These are phyloP conservation scores for Udeniomyces megalosporus DNA, from an alignment of 768 basidiomycete species.

Conservation along the genomic window DNA sequence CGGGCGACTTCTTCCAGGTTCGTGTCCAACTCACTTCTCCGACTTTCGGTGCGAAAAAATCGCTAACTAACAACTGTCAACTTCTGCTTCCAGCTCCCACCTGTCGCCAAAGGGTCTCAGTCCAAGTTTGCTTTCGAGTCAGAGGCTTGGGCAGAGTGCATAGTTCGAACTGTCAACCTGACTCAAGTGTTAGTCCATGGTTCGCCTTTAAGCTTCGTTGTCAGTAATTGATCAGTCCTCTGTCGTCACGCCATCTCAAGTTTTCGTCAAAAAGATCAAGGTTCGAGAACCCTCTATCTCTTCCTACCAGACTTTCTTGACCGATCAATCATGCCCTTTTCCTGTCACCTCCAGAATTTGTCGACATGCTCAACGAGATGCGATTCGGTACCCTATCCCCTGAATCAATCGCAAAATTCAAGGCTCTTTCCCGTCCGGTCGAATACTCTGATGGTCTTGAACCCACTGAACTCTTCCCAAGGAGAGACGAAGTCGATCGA, in stretches of 20 bases:
- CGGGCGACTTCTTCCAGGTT: constrained; percentile 78
- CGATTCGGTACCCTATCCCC: constrained; percentile 59
- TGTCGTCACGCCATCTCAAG: too few species aligned
- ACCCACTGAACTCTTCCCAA: constrained; percentile 74
- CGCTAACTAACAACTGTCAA: background rate
- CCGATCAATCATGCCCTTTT: background rate
- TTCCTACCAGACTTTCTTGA: too few species aligned
- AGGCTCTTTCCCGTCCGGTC: constrained; percentile 47
- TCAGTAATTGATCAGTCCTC: too few species aligned
- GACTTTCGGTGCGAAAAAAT: background rate
- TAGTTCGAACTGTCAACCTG: constrained; percentile 73
- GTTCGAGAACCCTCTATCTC: background rate
- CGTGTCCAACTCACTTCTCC: too few species aligned
- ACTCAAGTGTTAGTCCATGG: constrained; percentile 40
- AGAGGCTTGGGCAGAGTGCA: constrained; percentile 49
- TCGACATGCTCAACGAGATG: constrained; percentile 98
- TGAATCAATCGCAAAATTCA: constrained; percentile 58
- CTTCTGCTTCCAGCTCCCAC: constrained; percentile 53
- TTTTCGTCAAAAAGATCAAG: constrained; percentile 70
- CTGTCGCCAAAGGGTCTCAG: constrained; percentile 49
- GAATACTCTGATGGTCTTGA: constrained; percentile 62
- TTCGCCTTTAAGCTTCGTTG: too few species aligned
- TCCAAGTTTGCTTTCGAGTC: constrained; percentile 91
- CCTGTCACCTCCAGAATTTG: constrained; percentile 18
- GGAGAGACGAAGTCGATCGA: constrained; percentile 75